phyloP scores from a whole-genome alignment of 345 rosid species.

The Camelina sativa region DNA sequence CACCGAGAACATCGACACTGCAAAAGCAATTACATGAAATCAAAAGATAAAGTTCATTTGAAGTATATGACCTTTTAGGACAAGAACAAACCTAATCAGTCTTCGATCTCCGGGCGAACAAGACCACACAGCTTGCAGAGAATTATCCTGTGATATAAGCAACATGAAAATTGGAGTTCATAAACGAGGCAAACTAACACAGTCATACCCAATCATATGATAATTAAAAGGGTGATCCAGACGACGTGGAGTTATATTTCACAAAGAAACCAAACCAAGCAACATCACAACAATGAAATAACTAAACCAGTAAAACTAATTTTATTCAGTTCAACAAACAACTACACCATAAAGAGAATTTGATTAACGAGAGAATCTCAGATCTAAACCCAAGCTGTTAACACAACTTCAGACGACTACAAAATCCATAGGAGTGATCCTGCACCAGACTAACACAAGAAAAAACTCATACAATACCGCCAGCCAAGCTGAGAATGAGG shows the following conservation, averaged over 20 bases:
- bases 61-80: neutral
- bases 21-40: conserved; percentile 23
- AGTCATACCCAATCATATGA: neutral
- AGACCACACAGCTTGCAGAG: conserved; percentile 81
- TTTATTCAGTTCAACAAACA: neutral
- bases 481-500: neutral
- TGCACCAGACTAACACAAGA: neutral
- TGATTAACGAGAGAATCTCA: neutral
- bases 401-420: neutral
- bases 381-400: neutral
- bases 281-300: neutral
- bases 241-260: neutral
- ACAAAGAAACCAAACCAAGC: neutral
- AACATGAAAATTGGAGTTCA: neutral
- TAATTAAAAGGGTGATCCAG: neutral
- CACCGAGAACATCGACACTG: conserved; percentile 57
- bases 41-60: neutral
- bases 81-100: conserved; percentile 57
- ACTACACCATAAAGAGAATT: neutral
- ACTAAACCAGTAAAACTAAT: neutral
- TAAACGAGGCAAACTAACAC: neutral
- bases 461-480: neutral
- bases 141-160: conserved; percentile 62
- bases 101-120: conserved; percentile 45
- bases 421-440: neutral